phyloP scores from a whole-genome alignment of 768 basidiomycete species.

The Leccinum uliginosum region DNA sequence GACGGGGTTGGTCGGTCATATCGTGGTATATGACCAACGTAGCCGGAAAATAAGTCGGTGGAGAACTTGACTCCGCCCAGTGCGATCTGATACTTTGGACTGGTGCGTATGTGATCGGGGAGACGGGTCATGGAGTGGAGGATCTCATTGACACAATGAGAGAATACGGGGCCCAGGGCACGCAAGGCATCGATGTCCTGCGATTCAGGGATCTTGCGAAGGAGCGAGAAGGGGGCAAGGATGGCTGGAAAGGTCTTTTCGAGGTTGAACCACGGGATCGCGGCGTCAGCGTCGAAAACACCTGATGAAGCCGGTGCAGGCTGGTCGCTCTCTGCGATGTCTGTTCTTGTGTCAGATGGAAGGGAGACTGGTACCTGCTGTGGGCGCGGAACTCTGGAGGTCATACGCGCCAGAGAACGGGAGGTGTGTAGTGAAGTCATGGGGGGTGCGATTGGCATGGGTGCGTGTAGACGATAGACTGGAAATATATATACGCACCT shows the following conservation, averaged over 20 bases:
- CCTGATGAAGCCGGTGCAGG: conserved; percentile 23
- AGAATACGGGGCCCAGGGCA: conserved; percentile 25
- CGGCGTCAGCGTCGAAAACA: conserved; percentile 1
- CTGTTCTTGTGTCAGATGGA: conserved; percentile 13
- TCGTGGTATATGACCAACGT: conserved; percentile 13
- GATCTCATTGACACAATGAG: conserved; percentile 23
- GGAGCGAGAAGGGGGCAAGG: conserved; percentile 24
- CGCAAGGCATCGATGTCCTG: conserved; percentile 27
- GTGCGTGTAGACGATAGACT: too few relatives aligned
- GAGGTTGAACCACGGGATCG: conserved; percentile 24
- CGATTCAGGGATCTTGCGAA: conserved; percentile 22
- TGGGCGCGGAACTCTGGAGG: not conserved
- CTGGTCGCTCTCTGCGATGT: conserved; percentile 24
- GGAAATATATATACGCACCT: conserved; percentile 1
- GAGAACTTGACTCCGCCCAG: conserved; percentile 19
- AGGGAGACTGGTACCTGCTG: not conserved
- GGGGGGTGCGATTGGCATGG: not conserved
- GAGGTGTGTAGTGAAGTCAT: conserved; percentile 10
- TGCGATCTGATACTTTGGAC: conserved; percentile 21
- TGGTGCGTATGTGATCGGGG: conserved; percentile 17
- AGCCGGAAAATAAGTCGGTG: conserved; percentile 19
- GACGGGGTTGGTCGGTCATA: conserved; percentile 1
- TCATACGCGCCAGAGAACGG: conserved; percentile 11
- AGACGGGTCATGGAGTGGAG: conserved; percentile 24
- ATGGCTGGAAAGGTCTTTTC: conserved; percentile 36